Evolutionary conservation across 257 asterid genomes (phyloP).

Genomic region (Fraxinus americana): DNA sequence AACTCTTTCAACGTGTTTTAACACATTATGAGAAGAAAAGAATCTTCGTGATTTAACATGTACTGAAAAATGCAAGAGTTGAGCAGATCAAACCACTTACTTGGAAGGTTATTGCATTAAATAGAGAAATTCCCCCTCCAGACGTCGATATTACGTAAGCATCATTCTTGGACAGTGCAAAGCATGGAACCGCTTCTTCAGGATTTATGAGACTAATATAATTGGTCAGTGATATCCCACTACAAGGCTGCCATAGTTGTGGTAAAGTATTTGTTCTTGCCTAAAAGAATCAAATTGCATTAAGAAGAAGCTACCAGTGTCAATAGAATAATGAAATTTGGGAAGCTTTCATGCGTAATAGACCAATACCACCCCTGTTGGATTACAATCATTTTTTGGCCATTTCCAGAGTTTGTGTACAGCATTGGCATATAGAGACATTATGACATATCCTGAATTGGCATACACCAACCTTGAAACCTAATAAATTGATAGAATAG

Average conservation of each 20-base stretch:
- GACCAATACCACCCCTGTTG: constrained; percentile 48
- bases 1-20: not conserved
- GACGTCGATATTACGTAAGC: constrained; percentile 66
- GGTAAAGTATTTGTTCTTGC: constrained; percentile 54
- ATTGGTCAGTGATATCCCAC: constrained; percentile 59
- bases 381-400: constrained; percentile 53
- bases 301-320: constrained; percentile 5
- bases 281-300: constrained; percentile 26
- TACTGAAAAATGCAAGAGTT: not conserved
- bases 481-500: constrained; percentile 29
- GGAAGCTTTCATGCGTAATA: not conserved
- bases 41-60: too few species aligned
- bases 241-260: constrained; percentile 53
- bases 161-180: constrained; percentile 68
- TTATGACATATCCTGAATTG: constrained; percentile 53
- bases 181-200: constrained; percentile 61
- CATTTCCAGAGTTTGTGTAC: constrained; percentile 70
- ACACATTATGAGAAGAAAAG: not conserved
- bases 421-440: constrained; percentile 60
- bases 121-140: constrained; percentile 60
- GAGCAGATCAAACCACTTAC: constrained; percentile 26
- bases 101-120: constrained; percentile 61
- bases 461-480: constrained; percentile 56
- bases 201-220: constrained; percentile 49
- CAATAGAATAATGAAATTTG: not conserved